These are phyloP conservation scores for Drechslerella dactyloides DNA, from an alignment of 2,329 filamentous ascomycete species.

Conservation along the genomic window DNA sequence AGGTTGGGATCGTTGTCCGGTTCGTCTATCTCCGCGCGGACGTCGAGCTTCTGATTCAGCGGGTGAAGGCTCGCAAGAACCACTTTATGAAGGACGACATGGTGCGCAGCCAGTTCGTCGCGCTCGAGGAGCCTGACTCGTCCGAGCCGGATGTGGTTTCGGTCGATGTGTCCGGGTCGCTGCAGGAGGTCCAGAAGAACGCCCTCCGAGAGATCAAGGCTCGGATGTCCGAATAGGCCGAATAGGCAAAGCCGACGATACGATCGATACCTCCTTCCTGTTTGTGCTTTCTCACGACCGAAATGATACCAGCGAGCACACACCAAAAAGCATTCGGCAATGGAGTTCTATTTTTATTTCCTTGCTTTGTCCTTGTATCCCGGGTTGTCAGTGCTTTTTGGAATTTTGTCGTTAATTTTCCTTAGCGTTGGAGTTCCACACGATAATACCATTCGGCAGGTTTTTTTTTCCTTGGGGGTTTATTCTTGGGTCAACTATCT, in stretches of 20 bases:
- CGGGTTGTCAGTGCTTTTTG: neutral
- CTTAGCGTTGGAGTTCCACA: constrained; percentile 49
- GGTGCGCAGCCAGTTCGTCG: constrained; percentile 89
- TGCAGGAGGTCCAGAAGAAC: constrained; percentile 63
- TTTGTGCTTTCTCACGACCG: constrained; percentile 34
- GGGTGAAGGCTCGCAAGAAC: constrained; percentile 75
- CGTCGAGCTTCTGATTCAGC: constrained; percentile 74
- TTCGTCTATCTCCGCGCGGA: constrained; percentile 88
- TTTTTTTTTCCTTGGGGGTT: constrained; percentile 12
- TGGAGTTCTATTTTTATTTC: constrained; percentile 24
- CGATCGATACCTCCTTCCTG: constrained; percentile 25
- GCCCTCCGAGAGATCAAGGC: constrained; percentile 39
- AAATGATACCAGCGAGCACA: constrained; percentile 20
- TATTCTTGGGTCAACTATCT: constrained; percentile 14
- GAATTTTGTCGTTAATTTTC: neutral
- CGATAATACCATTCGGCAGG: constrained; percentile 45
- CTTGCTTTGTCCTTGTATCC: neutral
- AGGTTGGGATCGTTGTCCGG: constrained; percentile 76
- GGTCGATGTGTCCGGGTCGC: constrained; percentile 69
- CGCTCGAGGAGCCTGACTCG: constrained; percentile 77
- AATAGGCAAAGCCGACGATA: neutral
- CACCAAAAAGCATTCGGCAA: constrained; percentile 43
- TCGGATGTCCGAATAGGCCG: constrained; percentile 41
- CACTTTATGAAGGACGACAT: constrained; percentile 97
- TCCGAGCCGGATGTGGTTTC: constrained; percentile 75